Conservation (phyloP, 2,329 filamentous ascomycete species). For the Stachybotrys echinatus region DNA sequence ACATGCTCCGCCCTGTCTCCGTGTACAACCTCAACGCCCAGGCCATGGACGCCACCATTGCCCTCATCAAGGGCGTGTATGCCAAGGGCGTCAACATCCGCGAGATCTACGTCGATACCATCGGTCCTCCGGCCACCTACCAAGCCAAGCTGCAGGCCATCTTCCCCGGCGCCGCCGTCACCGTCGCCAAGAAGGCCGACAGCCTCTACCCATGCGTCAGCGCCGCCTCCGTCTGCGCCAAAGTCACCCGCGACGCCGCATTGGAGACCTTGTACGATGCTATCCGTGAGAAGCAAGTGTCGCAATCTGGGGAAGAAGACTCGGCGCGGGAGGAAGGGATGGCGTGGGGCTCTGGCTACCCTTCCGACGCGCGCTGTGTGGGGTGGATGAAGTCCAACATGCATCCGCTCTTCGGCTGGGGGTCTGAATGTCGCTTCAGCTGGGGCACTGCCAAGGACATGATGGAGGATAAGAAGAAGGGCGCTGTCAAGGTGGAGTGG, state of each 20-base stretch:
- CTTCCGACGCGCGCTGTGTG: slow-evolving; percentile 76
- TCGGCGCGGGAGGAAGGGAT: slow-evolving; percentile 32
- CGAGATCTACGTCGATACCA: slow-evolving; percentile 93
- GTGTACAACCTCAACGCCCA: slow-evolving; percentile 93
- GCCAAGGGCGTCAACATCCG: slow-evolving; percentile 73
- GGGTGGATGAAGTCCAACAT: slow-evolving; percentile 80
- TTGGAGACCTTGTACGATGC: slow-evolving; percentile 71
- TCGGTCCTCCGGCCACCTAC: slow-evolving; percentile 77
- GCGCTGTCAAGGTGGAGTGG: slow-evolving; percentile 74
- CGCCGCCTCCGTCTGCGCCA: slow-evolving; percentile 90
- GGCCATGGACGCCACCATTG: slow-evolving; percentile 86
- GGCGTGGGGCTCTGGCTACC: slow-evolving; percentile 89
- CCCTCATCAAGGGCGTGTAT: slow-evolving; percentile 72
- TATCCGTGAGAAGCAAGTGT: slow-evolving; percentile 20
- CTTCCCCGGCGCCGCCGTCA: slow-evolving; percentile 73
- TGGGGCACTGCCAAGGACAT: slow-evolving; percentile 95
- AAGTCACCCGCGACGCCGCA: slow-evolving; percentile 89
- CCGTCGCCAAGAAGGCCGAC: slow-evolving; percentile 87
- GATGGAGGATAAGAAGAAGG: slow-evolving; percentile 66
- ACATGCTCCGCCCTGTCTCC: slow-evolving; percentile 63
- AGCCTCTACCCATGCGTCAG: slow-evolving; percentile 88
- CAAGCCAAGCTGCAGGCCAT: slow-evolving; percentile 78
- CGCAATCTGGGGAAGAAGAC: no score
- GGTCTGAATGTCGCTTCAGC: slow-evolving; percentile 85
- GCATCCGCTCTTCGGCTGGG: slow-evolving; percentile 95